Conservation (phyloP, 2,329 filamentous ascomycete species). For the Scedosporium apiospermum region DNA sequence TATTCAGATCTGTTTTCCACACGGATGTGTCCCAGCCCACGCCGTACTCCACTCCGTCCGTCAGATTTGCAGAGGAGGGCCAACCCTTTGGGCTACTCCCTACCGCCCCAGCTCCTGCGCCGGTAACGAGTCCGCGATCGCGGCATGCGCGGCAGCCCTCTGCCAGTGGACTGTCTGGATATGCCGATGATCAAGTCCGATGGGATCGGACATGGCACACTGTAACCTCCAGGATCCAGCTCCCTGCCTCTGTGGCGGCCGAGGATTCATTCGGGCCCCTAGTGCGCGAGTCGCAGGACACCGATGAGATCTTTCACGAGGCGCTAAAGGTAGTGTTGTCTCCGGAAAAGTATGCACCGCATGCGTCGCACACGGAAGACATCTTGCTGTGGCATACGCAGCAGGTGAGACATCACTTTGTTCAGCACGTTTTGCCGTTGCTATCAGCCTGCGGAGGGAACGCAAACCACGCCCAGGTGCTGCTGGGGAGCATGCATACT, state of each 20-base stretch:
- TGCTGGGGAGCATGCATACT: conserved; percentile 43
- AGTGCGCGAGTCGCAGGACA: conserved; percentile 31
- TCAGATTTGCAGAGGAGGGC: conserved; percentile 29
- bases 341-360: conserved; percentile 34
- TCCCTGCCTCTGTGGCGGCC: conserved; percentile 44
- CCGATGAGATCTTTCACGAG: conserved; percentile 36
- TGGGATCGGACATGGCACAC: conserved; percentile 55
- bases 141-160: conserved; percentile 12
- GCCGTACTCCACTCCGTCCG: conserved; percentile 28
- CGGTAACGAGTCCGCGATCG: conserved; percentile 9
- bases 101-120: conserved; percentile 11
- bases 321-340: conserved; percentile 45
- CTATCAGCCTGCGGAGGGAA: conserved; percentile 31
- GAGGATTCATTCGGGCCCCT: conserved; percentile 45
- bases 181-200: conserved; percentile 37
- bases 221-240: conserved; percentile 46
- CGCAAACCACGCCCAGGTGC: conserved; percentile 31
- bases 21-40: conserved; percentile 40
- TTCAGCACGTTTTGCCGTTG: conserved; percentile 47
- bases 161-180: neutral
- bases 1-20: conserved; percentile 48
- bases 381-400: conserved; percentile 51
- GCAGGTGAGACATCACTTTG: conserved; percentile 52
- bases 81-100: conserved; percentile 36
- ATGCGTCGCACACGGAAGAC: conserved; percentile 43